A percentile compares a stretch with the other conserved stretches of the same genome.
Evolutionary conservation across 257 asterid genomes (phyloP).

Genomic region (Paraleonurus japonicus): DNA sequence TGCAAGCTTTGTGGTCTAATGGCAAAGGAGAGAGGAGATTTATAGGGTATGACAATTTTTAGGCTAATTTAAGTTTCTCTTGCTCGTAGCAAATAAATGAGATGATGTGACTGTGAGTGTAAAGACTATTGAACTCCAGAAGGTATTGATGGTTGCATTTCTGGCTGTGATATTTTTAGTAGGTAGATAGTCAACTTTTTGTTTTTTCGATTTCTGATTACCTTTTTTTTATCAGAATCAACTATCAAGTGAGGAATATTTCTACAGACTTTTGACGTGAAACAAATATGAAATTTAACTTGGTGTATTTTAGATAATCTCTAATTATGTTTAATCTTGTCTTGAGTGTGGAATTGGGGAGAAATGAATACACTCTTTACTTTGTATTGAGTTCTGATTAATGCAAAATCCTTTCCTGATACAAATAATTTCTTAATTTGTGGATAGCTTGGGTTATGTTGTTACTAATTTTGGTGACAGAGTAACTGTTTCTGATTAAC

Average conservation of each 20-base stretch:
- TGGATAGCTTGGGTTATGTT: background rate
- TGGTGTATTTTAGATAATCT: background rate
- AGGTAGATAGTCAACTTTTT: background rate
- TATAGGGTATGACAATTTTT: constrained; percentile 43
- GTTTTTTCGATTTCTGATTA: background rate
- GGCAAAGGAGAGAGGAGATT: constrained; percentile 34
- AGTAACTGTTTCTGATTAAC: background rate
- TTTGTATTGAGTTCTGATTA: background rate
- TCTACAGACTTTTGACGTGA: background rate
- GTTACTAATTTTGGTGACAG: background rate
- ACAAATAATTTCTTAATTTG: background rate
- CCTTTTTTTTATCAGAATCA: background rate
- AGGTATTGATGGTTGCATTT: constrained; percentile 1
- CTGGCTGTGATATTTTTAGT: background rate
- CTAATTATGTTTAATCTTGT: background rate
- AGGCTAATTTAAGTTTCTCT: constrained; percentile 2
- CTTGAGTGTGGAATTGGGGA: background rate
- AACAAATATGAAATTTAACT: background rate
- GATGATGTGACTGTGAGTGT: background rate
- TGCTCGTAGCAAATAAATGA: background rate
- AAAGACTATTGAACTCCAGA: background rate
- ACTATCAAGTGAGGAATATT: background rate
- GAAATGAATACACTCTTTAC: constrained; percentile 1
- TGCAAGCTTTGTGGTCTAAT: constrained; percentile 81
- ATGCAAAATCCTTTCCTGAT: no score